phyloP scores from a whole-genome alignment of 176 grass and related monocot species.

The Rhynchospora tenuis region DNA sequence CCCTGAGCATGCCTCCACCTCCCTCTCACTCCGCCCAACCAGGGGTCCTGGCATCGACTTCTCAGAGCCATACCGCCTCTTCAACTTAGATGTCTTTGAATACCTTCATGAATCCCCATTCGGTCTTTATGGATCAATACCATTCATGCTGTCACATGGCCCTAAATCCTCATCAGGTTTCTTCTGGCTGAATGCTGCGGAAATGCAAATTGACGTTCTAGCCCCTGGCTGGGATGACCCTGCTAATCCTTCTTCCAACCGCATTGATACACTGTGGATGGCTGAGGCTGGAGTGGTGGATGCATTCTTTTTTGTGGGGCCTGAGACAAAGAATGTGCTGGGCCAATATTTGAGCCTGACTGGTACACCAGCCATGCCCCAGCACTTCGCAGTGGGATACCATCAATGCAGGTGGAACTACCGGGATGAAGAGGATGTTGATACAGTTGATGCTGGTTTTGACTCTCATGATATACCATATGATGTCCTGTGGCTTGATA shows the following conservation, averaged over 20 bases:
- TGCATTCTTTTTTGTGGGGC: conserved; percentile 79
- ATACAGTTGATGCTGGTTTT: conserved; percentile 62
- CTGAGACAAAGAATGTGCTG: conserved; percentile 68
- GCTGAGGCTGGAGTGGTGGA: conserved; percentile 80
- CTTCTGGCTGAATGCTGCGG: conserved; percentile 95
- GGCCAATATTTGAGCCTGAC: conserved; percentile 76
- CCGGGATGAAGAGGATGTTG: conserved; percentile 90
- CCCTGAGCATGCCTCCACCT: conserved; percentile 73
- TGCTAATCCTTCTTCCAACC: neutral
- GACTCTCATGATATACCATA: conserved; percentile 95
- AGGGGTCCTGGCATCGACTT: conserved; percentile 72
- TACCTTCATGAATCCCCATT: conserved; percentile 86
- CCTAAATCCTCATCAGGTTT: conserved; percentile 51
- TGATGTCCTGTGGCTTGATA: conserved; percentile 94
- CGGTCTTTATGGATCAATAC: conserved; percentile 84
- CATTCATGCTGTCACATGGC: conserved; percentile 89
- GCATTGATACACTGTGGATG: conserved; percentile 82
- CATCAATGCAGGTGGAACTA: conserved; percentile 99
- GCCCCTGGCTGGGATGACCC: conserved; percentile 70
- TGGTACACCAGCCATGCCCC: conserved; percentile 68
- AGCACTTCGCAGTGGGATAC: conserved; percentile 73
- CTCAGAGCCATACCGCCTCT: conserved; percentile 89
- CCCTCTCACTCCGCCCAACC: conserved; percentile 60
- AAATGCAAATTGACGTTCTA: conserved; percentile 98
- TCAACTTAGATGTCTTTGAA: conserved; percentile 93